Conservation (phyloP, 2,329 filamentous ascomycete genomes). For the Gnomoniopsis sp. region DNA sequence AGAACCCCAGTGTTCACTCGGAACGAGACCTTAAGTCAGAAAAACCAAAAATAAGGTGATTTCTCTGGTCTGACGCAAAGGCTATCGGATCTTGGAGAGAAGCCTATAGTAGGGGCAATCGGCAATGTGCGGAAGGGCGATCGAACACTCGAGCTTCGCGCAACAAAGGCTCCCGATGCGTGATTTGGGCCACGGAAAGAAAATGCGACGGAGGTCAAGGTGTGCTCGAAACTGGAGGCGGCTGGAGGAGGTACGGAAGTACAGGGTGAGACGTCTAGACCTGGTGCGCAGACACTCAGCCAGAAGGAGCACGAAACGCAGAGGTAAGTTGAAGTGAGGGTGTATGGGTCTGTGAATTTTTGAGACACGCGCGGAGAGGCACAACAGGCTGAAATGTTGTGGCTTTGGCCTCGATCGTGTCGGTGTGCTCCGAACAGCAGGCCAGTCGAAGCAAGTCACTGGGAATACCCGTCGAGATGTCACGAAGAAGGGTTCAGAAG, state of each 20-base stretch:
- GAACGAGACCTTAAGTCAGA: too few species aligned
- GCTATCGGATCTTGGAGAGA: background rate
- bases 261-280: background rate
- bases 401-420: background rate
- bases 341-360: background rate
- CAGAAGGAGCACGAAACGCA: background rate
- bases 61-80: background rate
- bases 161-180: background rate
- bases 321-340: background rate
- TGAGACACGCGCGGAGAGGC: background rate
- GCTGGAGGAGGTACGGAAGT: background rate
- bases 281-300: background rate
- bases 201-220: background rate
- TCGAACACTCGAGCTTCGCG: conserved; percentile 5
- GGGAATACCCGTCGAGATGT: too few species aligned
- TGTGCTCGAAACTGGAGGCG: background rate
- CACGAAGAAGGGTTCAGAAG: too few species aligned
- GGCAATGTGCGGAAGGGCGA: conserved; percentile 4
- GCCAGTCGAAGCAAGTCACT: too few species aligned
- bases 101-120: background rate
- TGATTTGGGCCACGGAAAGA: background rate
- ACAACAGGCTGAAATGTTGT: background rate
- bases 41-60: too few species aligned
- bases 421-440: background rate
- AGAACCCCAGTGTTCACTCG: too few species aligned